Evolutionary conservation across 176 grass and related monocot species (phyloP), one percentile per base, ranked within the genome.

Genomic region (Musa acuminata): DNA sequence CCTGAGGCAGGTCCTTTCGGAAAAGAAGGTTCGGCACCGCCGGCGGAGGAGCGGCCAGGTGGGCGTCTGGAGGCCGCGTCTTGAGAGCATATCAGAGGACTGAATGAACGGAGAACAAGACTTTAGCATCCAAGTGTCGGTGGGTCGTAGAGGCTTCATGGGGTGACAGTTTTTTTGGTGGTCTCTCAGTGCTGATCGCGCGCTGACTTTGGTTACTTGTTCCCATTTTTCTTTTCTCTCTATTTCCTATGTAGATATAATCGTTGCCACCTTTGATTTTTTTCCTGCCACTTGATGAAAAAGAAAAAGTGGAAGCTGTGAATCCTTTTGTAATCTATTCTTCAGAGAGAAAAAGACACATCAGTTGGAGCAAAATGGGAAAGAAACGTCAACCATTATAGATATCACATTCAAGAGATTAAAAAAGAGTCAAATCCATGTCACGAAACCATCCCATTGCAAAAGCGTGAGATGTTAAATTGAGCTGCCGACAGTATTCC

Each of bases 51-150:
- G 87, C 24, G 59, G 76, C 54, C 82, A 85, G 24, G 85, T 97
- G 66, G 94, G 79, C 14, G 78, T 87, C 72, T 93, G 90, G 94
- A 70, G 87, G 55, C 94, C 90, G 63, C 90, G 80, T 68, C 87
- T 97, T 5, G 85, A 97, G 73, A 83, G 90, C 82, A 97, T 97
- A 78, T 68, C 80, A 68, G 94, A 97, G 82, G 87, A 74, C 53
- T 73, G 71, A 54, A 20, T 8, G 23, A 24, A 21, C 29, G 35
- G n/a, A n/a, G n/a, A 27, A 27, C 3, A 43, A 43, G 35, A 43
- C 35, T 43, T 43, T 6, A 4, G 35, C 35, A 43, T 43, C 35
- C 35, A 29, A 29, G 2, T 29, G 29, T 29, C 29, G 29, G 29
- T 43, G 35, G 27, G 7, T 49, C 10, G 67, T n/a, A 9, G 13